These are phyloP conservation scores for Fusarium temperatum DNA, from an alignment of 2,329 filamentous ascomycete genomes.

Conservation along the genomic window DNA sequence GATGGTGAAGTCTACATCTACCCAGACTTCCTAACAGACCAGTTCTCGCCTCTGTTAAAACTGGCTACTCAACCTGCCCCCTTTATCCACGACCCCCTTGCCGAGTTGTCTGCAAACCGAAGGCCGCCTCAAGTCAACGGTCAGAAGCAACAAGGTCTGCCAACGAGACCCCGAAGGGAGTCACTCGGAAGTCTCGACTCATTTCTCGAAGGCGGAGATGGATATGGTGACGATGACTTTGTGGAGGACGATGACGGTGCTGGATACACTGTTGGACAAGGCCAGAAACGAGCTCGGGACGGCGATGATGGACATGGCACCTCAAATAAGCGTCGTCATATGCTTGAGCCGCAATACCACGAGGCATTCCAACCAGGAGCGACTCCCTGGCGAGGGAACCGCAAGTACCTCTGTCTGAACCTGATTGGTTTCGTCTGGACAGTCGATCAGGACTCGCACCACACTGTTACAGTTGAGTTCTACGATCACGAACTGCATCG, in stretches of 20 bases:
- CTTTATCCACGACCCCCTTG: conserved; percentile 82
- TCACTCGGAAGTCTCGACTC: conserved; percentile 83
- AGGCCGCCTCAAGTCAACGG: conserved; percentile 65
- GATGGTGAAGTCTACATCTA: conserved; percentile 95
- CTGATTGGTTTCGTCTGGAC: conserved; percentile 96
- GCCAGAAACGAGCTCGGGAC: conserved; percentile 60
- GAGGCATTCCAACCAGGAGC: conserved; percentile 91
- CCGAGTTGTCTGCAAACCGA: conserved; percentile 73
- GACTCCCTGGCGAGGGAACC: conserved; percentile 94
- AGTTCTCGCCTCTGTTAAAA: conserved; percentile 65
- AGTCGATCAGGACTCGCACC: conserved; percentile 90
- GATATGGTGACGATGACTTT: conserved; percentile 76
- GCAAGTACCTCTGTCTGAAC: conserved; percentile 93
- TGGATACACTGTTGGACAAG: conserved; percentile 74
- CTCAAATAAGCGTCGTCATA: conserved; percentile 59
- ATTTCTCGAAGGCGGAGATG: conserved; percentile 69
- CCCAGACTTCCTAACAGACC: conserved; percentile 70
- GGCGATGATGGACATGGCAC: conserved; percentile 61
- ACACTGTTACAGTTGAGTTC: conserved; percentile 97
- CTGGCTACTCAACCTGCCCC: conserved; percentile 77
- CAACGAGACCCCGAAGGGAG: conserved; percentile 65
- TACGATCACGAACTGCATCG: conserved; percentile 93
- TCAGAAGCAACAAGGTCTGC: conserved; percentile 56
- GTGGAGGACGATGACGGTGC: conserved; percentile 95
- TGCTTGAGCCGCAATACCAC: conserved; percentile 74